phyloP scores from a whole-genome alignment of 441 rosid species.

The Aleurites moluccanus region DNA sequence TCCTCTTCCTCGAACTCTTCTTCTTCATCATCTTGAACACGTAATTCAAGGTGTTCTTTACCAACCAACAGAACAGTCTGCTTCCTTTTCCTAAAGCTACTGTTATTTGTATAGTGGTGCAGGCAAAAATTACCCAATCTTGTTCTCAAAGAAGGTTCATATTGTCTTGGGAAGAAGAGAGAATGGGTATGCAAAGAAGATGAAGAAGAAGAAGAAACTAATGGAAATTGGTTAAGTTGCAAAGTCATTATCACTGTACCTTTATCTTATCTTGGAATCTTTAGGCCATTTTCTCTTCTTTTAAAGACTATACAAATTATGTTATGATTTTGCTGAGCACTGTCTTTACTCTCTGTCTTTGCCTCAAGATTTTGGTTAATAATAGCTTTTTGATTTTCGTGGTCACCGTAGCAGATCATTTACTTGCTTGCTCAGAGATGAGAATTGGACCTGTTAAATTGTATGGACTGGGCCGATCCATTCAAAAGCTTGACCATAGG shows the following conservation, averaged over 20 bases:
- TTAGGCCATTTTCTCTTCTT: too few species aligned
- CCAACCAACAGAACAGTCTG: constrained; percentile 37
- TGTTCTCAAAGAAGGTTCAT: not conserved
- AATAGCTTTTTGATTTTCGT: too few species aligned
- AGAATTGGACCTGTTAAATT: too few species aligned
- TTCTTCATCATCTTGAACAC: constrained; percentile 32
- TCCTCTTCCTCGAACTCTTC: constrained; percentile 30
- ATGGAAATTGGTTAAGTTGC: constrained; percentile 6
- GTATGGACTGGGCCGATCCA: too few species aligned
- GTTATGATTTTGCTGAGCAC: too few species aligned
- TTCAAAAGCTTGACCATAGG: too few species aligned
- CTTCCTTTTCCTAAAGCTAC: constrained; percentile 20
- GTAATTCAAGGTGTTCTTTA: constrained; percentile 52
- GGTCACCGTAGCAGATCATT: too few species aligned
- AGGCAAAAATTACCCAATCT: constrained; percentile 2
- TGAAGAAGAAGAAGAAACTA: constrained; percentile 1
- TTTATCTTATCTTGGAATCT: not conserved
- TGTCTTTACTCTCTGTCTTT: too few species aligned
- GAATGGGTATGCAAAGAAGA: constrained; percentile 6
- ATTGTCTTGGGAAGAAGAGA: not conserved
- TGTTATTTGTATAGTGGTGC: not conserved
- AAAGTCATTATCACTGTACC: constrained; percentile 6
- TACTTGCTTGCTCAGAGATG: too few species aligned
- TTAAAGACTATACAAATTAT: too few species aligned
- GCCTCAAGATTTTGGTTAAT: too few species aligned